Evolutionary conservation across 1,284 basidiomycete species (phyloP), one percentile per base, ranked within the genome.

Genomic region (Fomitiporia mediterranea): DNA sequence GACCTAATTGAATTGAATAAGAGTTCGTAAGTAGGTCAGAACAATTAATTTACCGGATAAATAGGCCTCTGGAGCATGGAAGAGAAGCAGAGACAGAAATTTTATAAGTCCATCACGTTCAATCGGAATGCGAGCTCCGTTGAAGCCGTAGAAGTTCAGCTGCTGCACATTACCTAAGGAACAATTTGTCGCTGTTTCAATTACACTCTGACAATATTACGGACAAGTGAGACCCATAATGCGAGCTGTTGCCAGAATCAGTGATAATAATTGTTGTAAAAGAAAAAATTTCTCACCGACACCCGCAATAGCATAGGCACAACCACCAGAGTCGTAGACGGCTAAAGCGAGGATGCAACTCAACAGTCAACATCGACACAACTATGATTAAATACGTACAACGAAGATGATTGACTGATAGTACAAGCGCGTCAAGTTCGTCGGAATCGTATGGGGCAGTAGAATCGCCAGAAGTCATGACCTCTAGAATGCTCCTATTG

Each of bases 1-100:
- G 43, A 25, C 42, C 50, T 51, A 3, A 9, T 25, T 15, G 39
- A 17, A 8, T 21, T 8, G n/a, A 5, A 42, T 30, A 42, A 17
- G 25, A 42, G 52, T 42, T 17, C n/a, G 19, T 19, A 34, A 30
- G n/a, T 35, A 32, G 39, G 48, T 17, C 21, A 17, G 15, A 27
- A 30, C 15, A 38, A 2, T 7, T 6, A 2, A 21, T n/a, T 15
- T 51, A 51, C 52, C 44, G 19, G 63, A 61, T 5, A 74, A 64
- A 56, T 78, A 70, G 3, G 68, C 64, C 43, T 75, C 68, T 0
- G 76, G 74, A 0, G 72, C 72, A 15, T 62, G 69, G 59, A 79
- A 73, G 8, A 77, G 63, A 2, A 73, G 35, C 0, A 69, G 67
- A 2, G 72, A 74, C 7, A 74, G 21, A 15, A 68, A 25, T 7